Evolutionary conservation across 345 rosid species (phyloP), one percentile per base, ranked within the genome.

Genomic region (Nephelium lappaceum): DNA sequence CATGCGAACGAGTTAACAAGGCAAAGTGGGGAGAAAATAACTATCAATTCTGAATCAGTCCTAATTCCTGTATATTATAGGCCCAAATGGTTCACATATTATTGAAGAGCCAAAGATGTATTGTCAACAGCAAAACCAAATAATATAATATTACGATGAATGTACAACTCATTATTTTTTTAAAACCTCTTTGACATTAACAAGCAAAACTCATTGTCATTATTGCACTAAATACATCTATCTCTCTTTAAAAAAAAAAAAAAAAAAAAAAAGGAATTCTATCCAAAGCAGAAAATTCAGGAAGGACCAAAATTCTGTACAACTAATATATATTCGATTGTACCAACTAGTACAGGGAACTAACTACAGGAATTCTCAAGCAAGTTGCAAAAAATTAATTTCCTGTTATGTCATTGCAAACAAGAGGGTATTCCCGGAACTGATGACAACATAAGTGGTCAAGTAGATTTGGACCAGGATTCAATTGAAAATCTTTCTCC

Each of bases 131-230:
- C 58, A 31, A 31, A 53, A 53, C 2, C 58, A 53, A 53, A 53
- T 53, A 53, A 53, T 53, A 53, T 53, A 53, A 53, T 53, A 53
- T 16, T 19, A 69, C 38, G 21, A 2, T 16, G 45, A 25, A 19
- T 18, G 70, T 11, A 39, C 25, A 38, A 19, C 42, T 36, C 47
- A n/a, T n/a, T n/a, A n/a, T n/a, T n/a, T n/a, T n/a, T n/a, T n/a
- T n/a, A n/a, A n/a, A n/a, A 67, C 70, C 70, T 3, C 38, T 39
- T 67, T 67, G 70, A 69, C 5, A 24, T 69, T 10, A 39, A 69
- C 57, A 69, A 43, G 3, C 12, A 42, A 68, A 41, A 42, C 72
- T 45, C 43, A 41, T 15, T 24, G 18, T 47, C 36, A 11, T 2
- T 69, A 21, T 49, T 57, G 6, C 15, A 39, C 70, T 19, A 39